Evolutionary conservation across 768 basidiomycete genomes (phyloP).

Genomic region (Lenzites betulinus): DNA sequence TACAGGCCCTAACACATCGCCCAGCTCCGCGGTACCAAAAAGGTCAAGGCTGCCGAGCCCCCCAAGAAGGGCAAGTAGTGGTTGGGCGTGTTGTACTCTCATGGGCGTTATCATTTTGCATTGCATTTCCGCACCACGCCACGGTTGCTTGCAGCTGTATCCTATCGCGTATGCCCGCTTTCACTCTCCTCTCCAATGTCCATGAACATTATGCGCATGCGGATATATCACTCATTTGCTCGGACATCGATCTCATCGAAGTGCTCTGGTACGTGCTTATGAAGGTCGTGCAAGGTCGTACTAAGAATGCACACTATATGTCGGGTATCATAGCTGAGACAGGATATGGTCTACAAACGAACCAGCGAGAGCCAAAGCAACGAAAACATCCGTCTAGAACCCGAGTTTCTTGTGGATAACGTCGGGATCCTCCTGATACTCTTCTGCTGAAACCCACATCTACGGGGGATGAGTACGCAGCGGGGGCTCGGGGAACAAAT

Average conservation of each 20-base stretch:
- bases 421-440: constrained; percentile 98
- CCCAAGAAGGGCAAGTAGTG: constrained; percentile 90
- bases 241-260: neutral
- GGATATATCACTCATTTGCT: constrained; percentile 19
- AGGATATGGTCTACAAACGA: constrained; percentile 25
- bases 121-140: constrained; percentile 32
- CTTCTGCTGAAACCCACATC: constrained; percentile 99
- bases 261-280: neutral
- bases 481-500: neutral
- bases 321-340: constrained; percentile 28
- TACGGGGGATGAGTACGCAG: constrained; percentile 34
- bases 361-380: constrained; percentile 10
- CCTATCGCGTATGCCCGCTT: constrained; percentile 43
- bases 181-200: constrained; percentile 22
- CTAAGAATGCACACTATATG: constrained; percentile 25
- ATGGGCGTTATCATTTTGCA: constrained; percentile 38
- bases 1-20: constrained; percentile 17
- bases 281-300: constrained; percentile 16
- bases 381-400: constrained; percentile 47
- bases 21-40: constrained; percentile 94
- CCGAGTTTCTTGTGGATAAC: constrained; percentile 96
- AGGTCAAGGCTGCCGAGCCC: constrained; percentile 89
- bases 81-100: constrained; percentile 31
- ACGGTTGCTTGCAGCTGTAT: constrained; percentile 42
- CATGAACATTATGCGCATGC: constrained; percentile 40